A percentile compares a stretch with the other conserved stretches of the same genome.
Evolutionary conservation across 2,329 filamentous ascomycete species (phyloP).

Genomic region (Aspergillus felis): DNA sequence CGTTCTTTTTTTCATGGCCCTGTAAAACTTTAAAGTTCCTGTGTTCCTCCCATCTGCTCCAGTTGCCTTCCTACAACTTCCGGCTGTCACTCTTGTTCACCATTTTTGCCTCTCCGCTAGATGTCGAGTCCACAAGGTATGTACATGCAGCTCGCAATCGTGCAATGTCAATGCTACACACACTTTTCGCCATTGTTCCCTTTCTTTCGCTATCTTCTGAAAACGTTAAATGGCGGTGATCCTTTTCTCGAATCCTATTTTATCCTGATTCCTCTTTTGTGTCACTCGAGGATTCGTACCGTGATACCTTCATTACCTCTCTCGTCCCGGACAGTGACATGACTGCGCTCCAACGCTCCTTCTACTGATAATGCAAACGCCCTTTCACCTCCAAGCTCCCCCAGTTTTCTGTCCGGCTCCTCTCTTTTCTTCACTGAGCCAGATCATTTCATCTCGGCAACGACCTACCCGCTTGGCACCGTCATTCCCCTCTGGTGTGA

Average conservation of each 20-base stretch:
- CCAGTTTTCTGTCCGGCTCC: background rate
- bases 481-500: background rate
- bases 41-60: conserved; percentile 6
- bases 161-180: background rate
- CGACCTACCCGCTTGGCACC: background rate
- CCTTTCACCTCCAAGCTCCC: conserved; percentile 2
- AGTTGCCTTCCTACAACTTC: conserved; percentile 4
- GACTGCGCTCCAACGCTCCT: conserved; percentile 20
- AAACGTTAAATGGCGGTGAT: conserved; percentile 5
- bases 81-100: background rate
- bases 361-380: conserved; percentile 6
- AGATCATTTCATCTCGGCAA: background rate
- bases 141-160: background rate
- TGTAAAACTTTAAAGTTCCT: conserved; percentile 4
- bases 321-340: conserved; percentile 15
- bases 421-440: background rate
- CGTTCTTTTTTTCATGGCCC: background rate
- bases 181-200: conserved; percentile 1
- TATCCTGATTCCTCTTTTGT: conserved; percentile 7
- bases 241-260: conserved; percentile 11
- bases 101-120: conserved; percentile 4
- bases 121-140: conserved; percentile 20
- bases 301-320: conserved; percentile 19
- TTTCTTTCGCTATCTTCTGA: background rate
- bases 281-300: conserved; percentile 12